Base-by-base conservation (phyloP, 805 yeast species). In the Lipomyces sp. region DNA sequence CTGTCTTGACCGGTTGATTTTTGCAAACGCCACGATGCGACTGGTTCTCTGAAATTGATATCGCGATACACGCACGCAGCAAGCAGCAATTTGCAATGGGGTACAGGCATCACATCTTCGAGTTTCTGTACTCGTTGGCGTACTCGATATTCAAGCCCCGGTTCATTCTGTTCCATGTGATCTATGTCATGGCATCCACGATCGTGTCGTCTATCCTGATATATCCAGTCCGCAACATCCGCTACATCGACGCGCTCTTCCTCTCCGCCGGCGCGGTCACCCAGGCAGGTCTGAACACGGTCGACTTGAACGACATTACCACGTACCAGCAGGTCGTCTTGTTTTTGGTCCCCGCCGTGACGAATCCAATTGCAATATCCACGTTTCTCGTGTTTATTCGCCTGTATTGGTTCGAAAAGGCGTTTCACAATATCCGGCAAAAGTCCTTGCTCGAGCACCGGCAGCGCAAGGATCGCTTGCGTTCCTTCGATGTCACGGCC, bases 301-400 rank as follows among this genome's bases (percentile, higher is more conserved):
- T 86, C 22, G 80, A 88, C 60, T 57, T 83, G 34, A 87, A 87
- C 64, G 68, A 72, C 0, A 58, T 90, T 49, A 68, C 74, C 0
- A 65, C 85, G 39, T 91, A 83, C 69, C 98, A 93, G 67, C 98
- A 91, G 64, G 77, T 89, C 14, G 72, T 77, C 8, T 67, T 91
- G 2, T 87, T 83, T 64, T 57, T 86, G 11, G 53, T 80, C 2
- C 70, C 90, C 26, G 73, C 80, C 56, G 60, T 88, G 19, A 78
- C 95, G 3, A 89, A 95, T 0, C 98, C 98, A 1, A 86, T 93
- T 19, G 83, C 84, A 64, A 86, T 95, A 47, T 95, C 93, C 65
- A 80, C 95, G 0, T 76, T 79, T 1, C 71, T 93, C 32, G 82
- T 88, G 7, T 80, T 87, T 55, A 71, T 90, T 8, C 76, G 98